Conservation (phyloP, 768 basidiomycete species). For the Phylloporus sp. region DNA sequence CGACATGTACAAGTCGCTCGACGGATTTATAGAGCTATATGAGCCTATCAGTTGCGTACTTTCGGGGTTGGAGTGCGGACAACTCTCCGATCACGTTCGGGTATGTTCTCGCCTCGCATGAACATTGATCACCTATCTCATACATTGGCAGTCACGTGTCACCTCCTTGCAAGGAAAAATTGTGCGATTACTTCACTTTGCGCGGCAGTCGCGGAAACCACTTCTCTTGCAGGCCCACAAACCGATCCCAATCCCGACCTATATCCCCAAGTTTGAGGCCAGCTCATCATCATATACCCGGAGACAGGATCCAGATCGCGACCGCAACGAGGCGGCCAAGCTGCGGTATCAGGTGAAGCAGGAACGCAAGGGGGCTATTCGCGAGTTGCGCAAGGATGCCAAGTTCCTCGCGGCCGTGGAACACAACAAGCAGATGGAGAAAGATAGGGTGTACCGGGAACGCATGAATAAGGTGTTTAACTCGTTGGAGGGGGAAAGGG, state of each 20-base stretch:
- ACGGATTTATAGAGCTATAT: slow-evolving; percentile 85
- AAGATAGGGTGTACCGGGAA: slow-evolving; percentile 75
- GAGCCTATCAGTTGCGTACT: slow-evolving; percentile 62
- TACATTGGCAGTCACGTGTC: slow-evolving; percentile 43
- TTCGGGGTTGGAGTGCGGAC: slow-evolving; percentile 43
- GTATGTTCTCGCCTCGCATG: slow-evolving; percentile 36
- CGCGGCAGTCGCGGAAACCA: slow-evolving; percentile 68
- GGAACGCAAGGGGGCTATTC: slow-evolving; percentile 93
- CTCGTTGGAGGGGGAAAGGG: slow-evolving; percentile 80
- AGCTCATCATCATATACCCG: slow-evolving; percentile 71
- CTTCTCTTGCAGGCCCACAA: slow-evolving; percentile 89
- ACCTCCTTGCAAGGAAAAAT: slow-evolving; percentile 47
- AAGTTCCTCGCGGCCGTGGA: slow-evolving; percentile 88
- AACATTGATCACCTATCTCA: slow-evolving; percentile 6
- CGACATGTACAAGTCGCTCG: slow-evolving; percentile 71
- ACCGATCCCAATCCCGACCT: slow-evolving; percentile 91
- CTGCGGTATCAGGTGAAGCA: slow-evolving; percentile 88
- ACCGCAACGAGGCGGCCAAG: slow-evolving; percentile 83
- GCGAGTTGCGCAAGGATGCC: slow-evolving; percentile 94
- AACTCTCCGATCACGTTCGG: slow-evolving; percentile 49
- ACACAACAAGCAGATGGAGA: slow-evolving; percentile 78
- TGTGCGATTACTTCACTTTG: slow-evolving; percentile 65
- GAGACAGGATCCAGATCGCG: slow-evolving; percentile 86
- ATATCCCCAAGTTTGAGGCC: slow-evolving; percentile 89
- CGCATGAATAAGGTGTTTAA: slow-evolving; percentile 81